Evolutionary conservation across 768 basidiomycete genomes (phyloP).

Genomic region (Mycena olivaceomarginata): DNA sequence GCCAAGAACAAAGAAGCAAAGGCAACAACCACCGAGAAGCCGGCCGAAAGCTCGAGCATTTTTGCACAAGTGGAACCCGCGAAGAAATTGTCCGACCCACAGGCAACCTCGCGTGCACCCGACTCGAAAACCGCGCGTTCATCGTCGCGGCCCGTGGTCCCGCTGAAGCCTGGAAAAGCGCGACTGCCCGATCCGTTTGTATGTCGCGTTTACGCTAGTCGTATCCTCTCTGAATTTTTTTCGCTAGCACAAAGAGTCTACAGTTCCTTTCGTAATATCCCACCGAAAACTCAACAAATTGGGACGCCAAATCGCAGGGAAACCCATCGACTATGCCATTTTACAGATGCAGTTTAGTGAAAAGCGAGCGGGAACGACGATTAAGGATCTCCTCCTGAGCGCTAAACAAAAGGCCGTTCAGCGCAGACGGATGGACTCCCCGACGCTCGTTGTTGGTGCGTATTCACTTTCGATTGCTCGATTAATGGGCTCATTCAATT

Average conservation of each 20-base stretch:
- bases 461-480: conserved; percentile 45
- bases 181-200: conserved; percentile 46
- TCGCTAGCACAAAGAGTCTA: conserved; percentile 92
- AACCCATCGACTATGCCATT: conserved; percentile 96
- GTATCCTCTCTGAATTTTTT: not conserved
- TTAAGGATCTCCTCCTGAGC: conserved; percentile 92
- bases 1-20: conserved; percentile 66
- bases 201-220: not conserved
- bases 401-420: conserved; percentile 90
- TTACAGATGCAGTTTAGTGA: conserved; percentile 98
- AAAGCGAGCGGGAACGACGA: conserved; percentile 90
- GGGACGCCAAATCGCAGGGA: conserved; percentile 89
- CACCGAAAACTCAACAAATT: conserved; percentile 95
- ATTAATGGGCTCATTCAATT: conserved; percentile 8
- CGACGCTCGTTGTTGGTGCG: conserved; percentile 89
- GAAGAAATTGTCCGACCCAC: conserved; percentile 39
- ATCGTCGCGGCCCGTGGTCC: not conserved
- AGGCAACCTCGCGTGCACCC: conserved; percentile 2
- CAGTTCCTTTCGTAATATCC: conserved; percentile 94
- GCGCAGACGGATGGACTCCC: conserved; percentile 83
- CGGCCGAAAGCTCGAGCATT: conserved; percentile 38
- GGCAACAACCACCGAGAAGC: not conserved
- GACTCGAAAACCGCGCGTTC: conserved; percentile 14
- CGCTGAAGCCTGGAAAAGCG: conserved; percentile 44
- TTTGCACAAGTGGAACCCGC: conserved; percentile 33